Base-by-base conservation (phyloP, 805 yeast species). In the Saccharomyces mikatae region DNA sequence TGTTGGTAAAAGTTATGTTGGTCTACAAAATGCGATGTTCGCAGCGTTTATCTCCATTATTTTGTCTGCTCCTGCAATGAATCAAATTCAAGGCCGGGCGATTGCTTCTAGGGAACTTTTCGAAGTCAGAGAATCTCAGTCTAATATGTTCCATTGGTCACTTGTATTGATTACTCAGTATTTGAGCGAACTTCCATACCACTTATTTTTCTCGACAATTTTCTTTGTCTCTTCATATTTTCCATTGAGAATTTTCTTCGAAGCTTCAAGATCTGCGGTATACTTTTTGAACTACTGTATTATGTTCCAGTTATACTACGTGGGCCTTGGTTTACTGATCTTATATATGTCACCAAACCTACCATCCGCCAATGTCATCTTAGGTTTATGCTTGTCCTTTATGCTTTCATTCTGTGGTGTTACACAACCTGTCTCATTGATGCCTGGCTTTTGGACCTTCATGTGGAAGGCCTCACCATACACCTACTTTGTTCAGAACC, bases 371-470 rank as follows among this genome's bases (percentile, higher is more conserved):
- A 80, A 81, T 49, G 82, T 83, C 52, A 69, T 85, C 48, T 71
- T 78, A 52, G 77, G 85, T 47, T 69, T 86, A 59, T 69, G 80
- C 57, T 78, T 81, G 66, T 73, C 84, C 36, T 78, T 86, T 65
- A 69, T 80, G 62, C 76, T 85, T 54, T 73, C 83, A 24, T 86
- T 87, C 73, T 77, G 87, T 67, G 89, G 91, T 73, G 84, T 85
- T 54, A 73, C 83, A 56, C 88, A 83, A 63, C 80, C 83, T 17
- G 71, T 71, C 6, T 46, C 57, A 2, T 70, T 75, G 52, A 78
- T 87, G 83, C 94, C 95, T 11, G 83, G 87, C 1, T 88, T 88
- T 74, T 88, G 95, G 95, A 82, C 80, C 49, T 88, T 86, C 67
- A 86, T 88, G 90, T 84, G 86, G 79, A 79, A 86, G 60, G 76